Base-by-base conservation (phyloP, 495 filamentous ascomycete genomes). In the Aspergillus avenaceus region DNA sequence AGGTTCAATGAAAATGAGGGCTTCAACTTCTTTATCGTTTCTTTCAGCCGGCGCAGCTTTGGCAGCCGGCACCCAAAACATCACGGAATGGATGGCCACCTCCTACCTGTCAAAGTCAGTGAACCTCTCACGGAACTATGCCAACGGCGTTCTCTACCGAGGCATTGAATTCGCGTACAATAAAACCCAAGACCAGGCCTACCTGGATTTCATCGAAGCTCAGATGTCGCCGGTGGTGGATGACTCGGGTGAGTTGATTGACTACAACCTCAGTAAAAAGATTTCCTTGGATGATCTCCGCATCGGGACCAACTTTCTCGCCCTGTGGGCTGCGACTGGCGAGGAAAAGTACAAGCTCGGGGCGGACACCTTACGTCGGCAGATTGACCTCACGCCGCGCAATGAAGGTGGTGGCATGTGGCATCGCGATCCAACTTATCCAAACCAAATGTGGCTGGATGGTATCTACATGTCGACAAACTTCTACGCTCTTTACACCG, bases 381-480 rank as follows among this genome's bases (percentile, higher is more conserved):
- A 56, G 28, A 50, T 56, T 14, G 53, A 56, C 19, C 27, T 51
- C 36, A 52, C 48, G 8, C 53, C 53, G n/a, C 43, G 48, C 29
- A 56, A 56, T 27, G 25, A 28, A 5, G 53, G 36, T 12, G 53
- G 53, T 11, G 53, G 53, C 5, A 34, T 56, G 28, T 56, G 48
- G 53, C 53, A 56, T 43, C 53, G 53, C n/a, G 22, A 26, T n/a
- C 48, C 48, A 0, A 56, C 53, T 4, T 56, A 56, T 38, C 54
- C 54, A 6, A 41, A 56, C 18, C 54, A 56, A 40, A 56, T 56
- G 54, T 56, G 54, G 54, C 32, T 56, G 45, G 54, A 56, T 48
- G 54, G 54, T 3, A 52, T 56, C 22, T 52, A 56, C 12, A 56
- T 56, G 54, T 29, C 49, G 12, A 32, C 37, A 9, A 56, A 49